Percentiles rank a stretch among this genome's conserved stretches.
Evolutionary conservation across 805 yeast species (phyloP).

Genomic region (Pichia scutulata): DNA sequence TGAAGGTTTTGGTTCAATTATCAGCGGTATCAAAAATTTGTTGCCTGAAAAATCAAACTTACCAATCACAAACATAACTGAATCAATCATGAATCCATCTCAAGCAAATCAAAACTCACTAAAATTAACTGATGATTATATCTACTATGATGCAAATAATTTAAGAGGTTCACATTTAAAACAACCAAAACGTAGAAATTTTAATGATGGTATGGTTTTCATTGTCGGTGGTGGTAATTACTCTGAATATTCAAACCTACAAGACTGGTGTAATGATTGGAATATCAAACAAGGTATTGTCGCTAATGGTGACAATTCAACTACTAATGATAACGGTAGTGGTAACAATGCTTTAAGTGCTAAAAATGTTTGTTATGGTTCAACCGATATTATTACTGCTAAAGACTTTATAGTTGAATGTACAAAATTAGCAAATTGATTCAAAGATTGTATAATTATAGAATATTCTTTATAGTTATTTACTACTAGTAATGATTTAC

Average conservation of each 20-base stretch:
- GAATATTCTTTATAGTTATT: background rate
- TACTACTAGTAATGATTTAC: no score
- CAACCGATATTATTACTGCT: slow-evolving; percentile 71
- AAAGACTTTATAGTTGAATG: slow-evolving; percentile 62
- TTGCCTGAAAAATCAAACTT: slow-evolving; percentile 82
- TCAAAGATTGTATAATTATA: background rate
- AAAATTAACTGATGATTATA: slow-evolving; percentile 77
- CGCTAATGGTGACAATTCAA: slow-evolving; percentile 13
- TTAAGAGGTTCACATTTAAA: slow-evolving; percentile 85
- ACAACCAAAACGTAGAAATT: slow-evolving; percentile 78
- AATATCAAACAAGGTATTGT: slow-evolving; percentile 16
- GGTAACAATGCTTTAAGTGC: background rate
- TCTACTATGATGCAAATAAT: slow-evolving; percentile 80
- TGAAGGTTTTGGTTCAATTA: slow-evolving; percentile 84
- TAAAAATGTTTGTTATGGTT: slow-evolving; percentile 77
- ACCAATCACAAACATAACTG: slow-evolving; percentile 86
- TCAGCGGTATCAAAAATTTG: slow-evolving; percentile 78
- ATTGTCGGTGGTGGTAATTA: slow-evolving; percentile 97
- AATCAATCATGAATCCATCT: slow-evolving; percentile 81
- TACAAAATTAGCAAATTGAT: slow-evolving; percentile 34
- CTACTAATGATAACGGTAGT: background rate
- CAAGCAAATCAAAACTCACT: slow-evolving; percentile 55
- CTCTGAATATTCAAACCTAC: slow-evolving; percentile 86
- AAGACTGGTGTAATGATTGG: slow-evolving; percentile 59
- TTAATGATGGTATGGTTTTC: slow-evolving; percentile 78